Conservation (phyloP, 202 grass and related monocot genomes). For the Schoenoplectus tabernaemontani region DNA sequence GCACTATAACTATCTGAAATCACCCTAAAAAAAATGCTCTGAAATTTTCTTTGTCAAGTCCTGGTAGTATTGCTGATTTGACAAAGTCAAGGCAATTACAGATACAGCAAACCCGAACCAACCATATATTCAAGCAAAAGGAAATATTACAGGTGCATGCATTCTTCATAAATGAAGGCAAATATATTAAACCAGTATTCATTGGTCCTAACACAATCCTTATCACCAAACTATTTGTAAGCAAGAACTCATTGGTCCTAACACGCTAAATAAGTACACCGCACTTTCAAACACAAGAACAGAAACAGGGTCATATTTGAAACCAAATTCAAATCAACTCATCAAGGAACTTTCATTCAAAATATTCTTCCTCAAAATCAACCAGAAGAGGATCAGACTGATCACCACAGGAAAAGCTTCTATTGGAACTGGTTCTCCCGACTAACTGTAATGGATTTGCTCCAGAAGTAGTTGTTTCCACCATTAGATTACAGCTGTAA, state of each 20-base stretch:
- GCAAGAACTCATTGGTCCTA: neutral
- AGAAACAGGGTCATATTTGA: neutral
- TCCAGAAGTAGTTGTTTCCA: neutral
- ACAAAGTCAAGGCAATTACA: neutral
- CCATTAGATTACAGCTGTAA: neutral
- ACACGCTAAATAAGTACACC: neutral
- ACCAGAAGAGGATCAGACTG: neutral
- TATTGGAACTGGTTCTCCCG: neutral
- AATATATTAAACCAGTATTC: neutral
- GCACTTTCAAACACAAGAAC: neutral
- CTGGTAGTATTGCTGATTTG: neutral
- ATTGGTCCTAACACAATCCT: neutral
- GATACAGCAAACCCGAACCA: neutral
- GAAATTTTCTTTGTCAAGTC: neutral
- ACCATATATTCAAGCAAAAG: neutral
- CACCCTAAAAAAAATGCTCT: neutral
- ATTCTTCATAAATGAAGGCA: neutral
- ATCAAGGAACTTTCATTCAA: constrained; percentile 31
- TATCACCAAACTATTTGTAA: neutral
- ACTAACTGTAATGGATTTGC: neutral
- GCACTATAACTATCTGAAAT: neutral
- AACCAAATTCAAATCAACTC: neutral
- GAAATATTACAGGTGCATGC: neutral
- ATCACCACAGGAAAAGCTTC: constrained; percentile 16
- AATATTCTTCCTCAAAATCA: neutral